Conservation (phyloP, 2,329 filamentous ascomycete genomes). For the Arthrobotrys sphaeroides region DNA sequence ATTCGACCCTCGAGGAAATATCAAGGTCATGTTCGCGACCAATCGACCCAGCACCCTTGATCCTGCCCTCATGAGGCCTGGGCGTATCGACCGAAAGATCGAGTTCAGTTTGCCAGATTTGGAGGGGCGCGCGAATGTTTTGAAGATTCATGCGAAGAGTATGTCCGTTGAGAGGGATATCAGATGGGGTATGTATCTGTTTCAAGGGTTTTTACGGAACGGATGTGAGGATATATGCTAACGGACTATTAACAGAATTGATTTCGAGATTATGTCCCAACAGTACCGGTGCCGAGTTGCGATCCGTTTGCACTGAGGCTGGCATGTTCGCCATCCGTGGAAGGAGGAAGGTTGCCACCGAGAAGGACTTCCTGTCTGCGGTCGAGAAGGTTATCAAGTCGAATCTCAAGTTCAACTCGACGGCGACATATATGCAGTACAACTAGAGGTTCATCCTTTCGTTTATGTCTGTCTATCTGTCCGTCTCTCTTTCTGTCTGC, state of each 20-base stretch:
- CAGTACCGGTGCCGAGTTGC: conserved; percentile 92
- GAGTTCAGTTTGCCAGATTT: conserved; percentile 98
- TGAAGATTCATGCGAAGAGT: conserved; percentile 98
- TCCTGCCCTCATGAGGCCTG: conserved; percentile 95
- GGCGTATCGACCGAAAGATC: conserved; percentile 98
- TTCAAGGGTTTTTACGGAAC: background rate
- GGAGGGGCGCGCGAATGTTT: conserved; percentile 95
- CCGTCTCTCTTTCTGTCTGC: background rate
- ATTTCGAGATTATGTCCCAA: conserved; percentile 97
- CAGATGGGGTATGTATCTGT: conserved; percentile 70
- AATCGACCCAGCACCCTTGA: conserved; percentile 95
- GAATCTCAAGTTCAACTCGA: conserved; percentile 99
- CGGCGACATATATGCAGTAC: conserved; percentile 98
- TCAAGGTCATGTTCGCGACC: conserved; percentile 99
- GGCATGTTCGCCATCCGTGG: conserved; percentile 96
- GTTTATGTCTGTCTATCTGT: conserved; percentile 20
- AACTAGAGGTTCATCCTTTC: conserved; percentile 64
- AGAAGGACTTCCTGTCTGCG: conserved; percentile 97
- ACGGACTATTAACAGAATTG: conserved; percentile 69
- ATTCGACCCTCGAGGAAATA: conserved; percentile 95
- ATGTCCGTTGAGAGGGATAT: conserved; percentile 99
- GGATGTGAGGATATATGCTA: conserved; percentile 2
- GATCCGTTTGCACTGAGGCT: conserved; percentile 96
- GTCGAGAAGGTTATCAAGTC: conserved; percentile 99
- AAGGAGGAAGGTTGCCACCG: conserved; percentile 93